Base-by-base conservation (phyloP, 169 alveolate genomes). In the Eimeria sp. region DNA sequence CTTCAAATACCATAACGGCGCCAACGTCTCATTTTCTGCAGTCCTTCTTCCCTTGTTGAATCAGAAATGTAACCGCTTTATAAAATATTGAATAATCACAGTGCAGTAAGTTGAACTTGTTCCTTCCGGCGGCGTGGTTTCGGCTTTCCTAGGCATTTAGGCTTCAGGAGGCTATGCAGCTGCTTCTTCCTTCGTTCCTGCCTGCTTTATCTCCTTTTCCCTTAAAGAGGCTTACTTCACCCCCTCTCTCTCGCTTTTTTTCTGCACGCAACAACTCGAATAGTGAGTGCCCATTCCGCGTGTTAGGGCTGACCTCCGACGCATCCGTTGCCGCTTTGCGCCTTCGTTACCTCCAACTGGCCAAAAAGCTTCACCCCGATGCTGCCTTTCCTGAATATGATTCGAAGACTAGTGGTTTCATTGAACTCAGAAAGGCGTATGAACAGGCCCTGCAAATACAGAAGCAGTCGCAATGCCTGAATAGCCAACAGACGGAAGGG, bases 361-460 rank as follows among this genome's bases (percentile, higher is more conserved):
- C 91, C 7, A 83, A 83, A 25, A 47, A 49, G 30, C 30, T 83
- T 10, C 91, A 83, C 54, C 91, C 91, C 14, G 91, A 83, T 83
- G 75, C 91, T 5, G 75, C 76, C 30, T 40, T 27, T 22, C 16
- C 73, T n/a, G 72, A 49, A 47, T 40, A 18, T 5, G 45, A 20
- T n/a, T 27, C 43, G 14, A 51, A 18, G 9, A 5, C 40, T 3
- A 14, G 65, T n/a, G 40, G 5, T 4, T 78, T 78, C 67, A 30
- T 83, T 51, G 91, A 83, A 16, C 40, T 83, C 27, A 83, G 75
- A 67, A 51, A 54, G 63, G 63, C 72, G 20, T 83, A 83, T 57
- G 91, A 83, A 54, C 7, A 22, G 51, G 91, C 91, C 0, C 30
- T 83, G 54, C 75, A 83, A 27, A 3, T 49, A 6, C 75, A 30